Conservation (phyloP, 345 rosid species). For the Boechera stricta region DNA sequence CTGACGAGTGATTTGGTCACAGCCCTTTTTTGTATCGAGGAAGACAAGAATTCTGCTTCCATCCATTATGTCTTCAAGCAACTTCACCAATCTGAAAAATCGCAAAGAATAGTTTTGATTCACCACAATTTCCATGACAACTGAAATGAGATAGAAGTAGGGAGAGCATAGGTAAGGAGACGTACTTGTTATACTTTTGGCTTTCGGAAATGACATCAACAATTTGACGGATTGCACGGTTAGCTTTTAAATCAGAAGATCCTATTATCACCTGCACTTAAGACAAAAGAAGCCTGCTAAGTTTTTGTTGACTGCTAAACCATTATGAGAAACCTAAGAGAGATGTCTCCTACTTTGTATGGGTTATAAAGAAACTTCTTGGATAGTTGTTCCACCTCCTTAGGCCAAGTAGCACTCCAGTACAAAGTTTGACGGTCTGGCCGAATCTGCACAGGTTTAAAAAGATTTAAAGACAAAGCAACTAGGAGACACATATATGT, state of each 20-base stretch:
- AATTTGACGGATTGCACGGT: slow-evolving; percentile 89
- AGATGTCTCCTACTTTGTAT: slow-evolving; percentile 73
- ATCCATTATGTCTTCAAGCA: slow-evolving; percentile 99
- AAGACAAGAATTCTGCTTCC: slow-evolving; percentile 96
- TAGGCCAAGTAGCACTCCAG: slow-evolving; percentile 99
- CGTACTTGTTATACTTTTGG: slow-evolving; percentile 95
- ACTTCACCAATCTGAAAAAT: slow-evolving; percentile 76
- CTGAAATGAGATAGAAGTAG: neutral
- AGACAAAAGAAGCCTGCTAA: slow-evolving; percentile 23
- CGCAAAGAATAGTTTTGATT: slow-evolving; percentile 4
- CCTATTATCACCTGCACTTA: slow-evolving; percentile 80
- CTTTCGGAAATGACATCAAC: slow-evolving; percentile 93
- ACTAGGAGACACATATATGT: slow-evolving; percentile 9
- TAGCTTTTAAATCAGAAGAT: slow-evolving; percentile 91
- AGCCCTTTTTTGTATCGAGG: slow-evolving; percentile 97
- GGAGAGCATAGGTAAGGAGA: slow-evolving; percentile 9
- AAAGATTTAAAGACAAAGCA: slow-evolving; percentile 14
- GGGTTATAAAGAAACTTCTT: slow-evolving; percentile 91
- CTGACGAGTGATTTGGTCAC: slow-evolving; percentile 97
- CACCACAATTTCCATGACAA: neutral
- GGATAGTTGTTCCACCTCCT: slow-evolving; percentile 93
- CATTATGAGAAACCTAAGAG: neutral
- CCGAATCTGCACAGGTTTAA: slow-evolving; percentile 66
- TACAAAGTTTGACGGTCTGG: slow-evolving; percentile 98
- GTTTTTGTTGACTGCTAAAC: slow-evolving; percentile 15